Evolutionary conservation across 2,329 filamentous ascomycete species (phyloP).

Genomic region (Aureobasidium pullulans): DNA sequence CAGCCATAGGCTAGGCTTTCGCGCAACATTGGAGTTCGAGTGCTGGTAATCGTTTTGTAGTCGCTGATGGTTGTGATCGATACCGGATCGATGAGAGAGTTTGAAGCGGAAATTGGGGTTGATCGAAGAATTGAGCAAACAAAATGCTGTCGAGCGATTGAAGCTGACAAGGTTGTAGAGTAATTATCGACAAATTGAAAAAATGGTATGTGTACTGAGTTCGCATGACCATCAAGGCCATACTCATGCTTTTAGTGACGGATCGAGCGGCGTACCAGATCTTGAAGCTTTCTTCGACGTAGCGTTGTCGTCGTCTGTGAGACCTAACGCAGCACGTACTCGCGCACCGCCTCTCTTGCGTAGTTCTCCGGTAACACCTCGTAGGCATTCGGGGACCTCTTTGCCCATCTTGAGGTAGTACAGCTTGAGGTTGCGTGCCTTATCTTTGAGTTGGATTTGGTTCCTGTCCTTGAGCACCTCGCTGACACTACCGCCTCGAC

Average conservation of each 20-base stretch:
- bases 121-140: neutral
- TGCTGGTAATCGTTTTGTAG: too few species aligned
- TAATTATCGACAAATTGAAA: neutral
- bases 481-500: conserved; percentile 68
- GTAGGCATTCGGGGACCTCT: conserved; percentile 80
- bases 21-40: too few species aligned
- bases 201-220: neutral
- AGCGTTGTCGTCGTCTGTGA: conserved; percentile 15
- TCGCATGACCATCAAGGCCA: neutral
- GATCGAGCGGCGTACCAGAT: conserved; percentile 5
- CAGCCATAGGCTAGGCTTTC: too few species aligned
- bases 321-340: conserved; percentile 26
- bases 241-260: neutral
- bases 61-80: too few species aligned
- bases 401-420: conserved; percentile 89
- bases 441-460: conserved; percentile 88
- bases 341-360: conserved; percentile 54
- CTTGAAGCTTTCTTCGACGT: neutral
- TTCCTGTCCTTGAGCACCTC: conserved; percentile 82
- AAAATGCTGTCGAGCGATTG: neutral
- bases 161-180: neutral
- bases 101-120: too few species aligned
- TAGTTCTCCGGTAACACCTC: conserved; percentile 81
- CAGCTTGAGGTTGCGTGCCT: conserved; percentile 80
- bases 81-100: too few species aligned